These are phyloP conservation scores for Globisporangium barbulae DNA, from an alignment of 352 stramenopile species.

Conservation along the genomic window DNA sequence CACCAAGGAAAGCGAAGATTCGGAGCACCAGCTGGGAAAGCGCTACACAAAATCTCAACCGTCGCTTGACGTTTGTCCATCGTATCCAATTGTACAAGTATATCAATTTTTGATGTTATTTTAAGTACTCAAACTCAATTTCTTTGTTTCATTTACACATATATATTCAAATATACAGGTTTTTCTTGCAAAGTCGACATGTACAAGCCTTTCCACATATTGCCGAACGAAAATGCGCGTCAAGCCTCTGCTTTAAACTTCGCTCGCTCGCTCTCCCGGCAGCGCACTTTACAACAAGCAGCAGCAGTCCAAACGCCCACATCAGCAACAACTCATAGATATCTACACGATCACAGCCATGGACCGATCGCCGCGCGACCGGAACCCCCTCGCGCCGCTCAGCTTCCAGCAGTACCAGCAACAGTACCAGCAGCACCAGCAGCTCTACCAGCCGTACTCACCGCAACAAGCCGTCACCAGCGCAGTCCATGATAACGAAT, in stretches of 20 bases:
- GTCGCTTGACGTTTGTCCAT: neutral
- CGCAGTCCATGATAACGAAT: neutral
- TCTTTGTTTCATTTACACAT: neutral
- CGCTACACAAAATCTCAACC: conserved; percentile 8
- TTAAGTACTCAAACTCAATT: neutral
- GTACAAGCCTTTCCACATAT: no score
- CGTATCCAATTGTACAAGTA: neutral
- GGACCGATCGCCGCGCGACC: neutral
- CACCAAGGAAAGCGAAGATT: neutral
- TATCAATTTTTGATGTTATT: neutral
- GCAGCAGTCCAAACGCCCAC: neutral
- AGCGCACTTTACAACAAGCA: conserved; percentile 3
- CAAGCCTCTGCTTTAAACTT: neutral
- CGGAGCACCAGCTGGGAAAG: conserved; percentile 9
- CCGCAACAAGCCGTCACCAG: neutral
- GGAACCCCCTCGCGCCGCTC: neutral
- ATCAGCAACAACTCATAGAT: neutral
- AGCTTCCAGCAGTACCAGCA: neutral
- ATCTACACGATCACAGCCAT: neutral
- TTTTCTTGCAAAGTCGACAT: no score
- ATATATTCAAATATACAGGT: neutral
- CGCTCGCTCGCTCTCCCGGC: neutral
- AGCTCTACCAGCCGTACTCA: neutral
- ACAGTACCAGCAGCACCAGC: neutral
- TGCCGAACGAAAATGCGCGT: neutral